Base-by-base conservation (phyloP, 1,284 basidiomycete species). In the Trichosporon sp. region DNA sequence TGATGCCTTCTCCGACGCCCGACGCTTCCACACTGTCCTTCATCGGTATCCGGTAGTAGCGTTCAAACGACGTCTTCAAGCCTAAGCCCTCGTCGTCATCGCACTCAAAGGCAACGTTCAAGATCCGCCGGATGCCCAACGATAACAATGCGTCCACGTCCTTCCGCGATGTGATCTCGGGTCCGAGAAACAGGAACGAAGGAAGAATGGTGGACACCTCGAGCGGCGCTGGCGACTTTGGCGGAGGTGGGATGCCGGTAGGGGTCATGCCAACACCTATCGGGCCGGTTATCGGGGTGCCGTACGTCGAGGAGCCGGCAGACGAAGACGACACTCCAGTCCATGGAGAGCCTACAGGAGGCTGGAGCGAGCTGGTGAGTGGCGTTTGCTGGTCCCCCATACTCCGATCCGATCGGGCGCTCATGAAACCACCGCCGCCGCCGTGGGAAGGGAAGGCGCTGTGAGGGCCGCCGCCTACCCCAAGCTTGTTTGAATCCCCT, bases 21-120 rank as follows among this genome's bases (percentile, higher is more conserved):
- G 90, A 89, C 78, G 97, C 95, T 77, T 98, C 95, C 14, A 98
- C 92, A 3, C 87, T 92, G 81, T 98, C 95, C 69, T 91, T 84
- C 90, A 98, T 93, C 2, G 92, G 90, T 36, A 98, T 89, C 70
- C 88, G 88, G 56, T 86, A 83, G 76, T 97, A 96, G 67, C 86
- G 85, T 68, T 91, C 89, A 75, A 97, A 95, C 25, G 83, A 82
- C 59, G 85, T 82, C 31, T 82, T 82, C 65, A 95, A 73, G 21
- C 82, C 80, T 65, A 94, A 80, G 0, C 87, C 90, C 62, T 88
- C 86, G 74, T 92, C 88, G 70, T 93, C 86, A 21, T 92, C 88
- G 76, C 92, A 95, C 78, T 98, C 95, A 29, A 85, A 84, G 5
- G 95, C 95, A 37, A 96, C 88, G 73, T 98, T 98, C 64, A 98